A percentile compares a stretch with the other conserved stretches of the same genome.
Evolutionary conservation across 2,329 filamentous ascomycete species (phyloP).

Genomic region (Sporothrix pseudoabietina): DNA sequence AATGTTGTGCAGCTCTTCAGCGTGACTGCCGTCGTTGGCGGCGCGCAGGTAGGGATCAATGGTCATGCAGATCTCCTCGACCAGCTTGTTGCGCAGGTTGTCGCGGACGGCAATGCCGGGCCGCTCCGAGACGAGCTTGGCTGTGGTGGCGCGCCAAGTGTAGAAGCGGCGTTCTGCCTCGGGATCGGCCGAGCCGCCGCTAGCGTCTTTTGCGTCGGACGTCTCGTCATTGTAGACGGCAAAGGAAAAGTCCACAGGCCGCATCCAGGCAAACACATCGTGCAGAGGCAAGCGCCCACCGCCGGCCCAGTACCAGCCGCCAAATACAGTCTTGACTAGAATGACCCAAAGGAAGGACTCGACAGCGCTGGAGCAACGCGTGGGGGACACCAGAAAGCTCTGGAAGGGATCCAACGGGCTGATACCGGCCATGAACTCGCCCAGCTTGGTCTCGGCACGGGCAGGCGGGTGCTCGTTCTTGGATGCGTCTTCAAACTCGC

Average conservation of each 20-base stretch:
- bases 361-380: constrained; percentile 25
- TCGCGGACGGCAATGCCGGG: constrained; percentile 7
- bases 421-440: constrained; percentile 24
- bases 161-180: constrained; percentile 31
- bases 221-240: not conserved
- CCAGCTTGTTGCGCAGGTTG: constrained; percentile 22
- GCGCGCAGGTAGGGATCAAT: constrained; percentile 24
- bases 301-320: constrained; percentile 31
- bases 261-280: constrained; percentile 24
- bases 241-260: constrained; percentile 17
- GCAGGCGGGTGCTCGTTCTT: not conserved
- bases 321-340: constrained; percentile 22
- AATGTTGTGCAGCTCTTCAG: constrained; percentile 23
- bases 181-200: not conserved
- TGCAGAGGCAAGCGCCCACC: constrained; percentile 12
- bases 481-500: not conserved
- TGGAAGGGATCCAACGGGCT: constrained; percentile 20
- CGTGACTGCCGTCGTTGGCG: constrained; percentile 21
- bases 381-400: constrained; percentile 25
- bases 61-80: constrained; percentile 24
- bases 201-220: not conserved
- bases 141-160: constrained; percentile 29
- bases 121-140: constrained; percentile 23
- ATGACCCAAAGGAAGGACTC: constrained; percentile 29
- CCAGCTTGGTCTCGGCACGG: constrained; percentile 7